These are phyloP conservation scores for Dryas integrifolia DNA, from an alignment of 331 rosid species.

Conservation along the genomic window DNA sequence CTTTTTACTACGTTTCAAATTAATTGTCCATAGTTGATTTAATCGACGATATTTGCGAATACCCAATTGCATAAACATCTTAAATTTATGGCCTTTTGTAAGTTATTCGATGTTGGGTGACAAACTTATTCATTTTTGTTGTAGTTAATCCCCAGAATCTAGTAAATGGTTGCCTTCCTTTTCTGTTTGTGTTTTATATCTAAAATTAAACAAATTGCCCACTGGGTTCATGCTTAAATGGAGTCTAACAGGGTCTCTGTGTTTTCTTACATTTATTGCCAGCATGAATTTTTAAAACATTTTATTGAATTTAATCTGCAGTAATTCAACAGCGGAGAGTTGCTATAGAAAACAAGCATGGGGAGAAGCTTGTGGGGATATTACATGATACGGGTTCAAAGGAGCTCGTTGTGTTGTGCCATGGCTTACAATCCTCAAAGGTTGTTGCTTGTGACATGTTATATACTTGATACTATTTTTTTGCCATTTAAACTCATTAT, in stretches of 20 bases:
- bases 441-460: constrained; percentile 29
- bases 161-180: too few species aligned
- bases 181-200: neutral
- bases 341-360: constrained; percentile 44
- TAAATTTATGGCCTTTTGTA: neutral
- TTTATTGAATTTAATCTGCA: constrained; percentile 14
- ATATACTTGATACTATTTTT: neutral
- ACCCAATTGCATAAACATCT: neutral
- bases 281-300: too few species aligned
- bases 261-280: neutral
- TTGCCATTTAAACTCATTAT: neutral
- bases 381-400: constrained; percentile 62
- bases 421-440: constrained; percentile 87
- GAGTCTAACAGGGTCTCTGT: neutral
- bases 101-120: neutral
- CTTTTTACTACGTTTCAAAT: neutral
- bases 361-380: constrained; percentile 78
- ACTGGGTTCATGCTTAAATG: neutral
- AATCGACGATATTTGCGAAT: neutral
- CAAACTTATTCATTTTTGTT: neutral
- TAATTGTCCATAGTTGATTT: neutral
- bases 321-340: constrained; percentile 39
- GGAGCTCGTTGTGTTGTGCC: constrained; percentile 68
- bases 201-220: neutral
- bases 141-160: neutral